Base-by-base conservation (phyloP, 2,329 filamentous ascomycete species). In the Aspergillus pseudonomiae region DNA sequence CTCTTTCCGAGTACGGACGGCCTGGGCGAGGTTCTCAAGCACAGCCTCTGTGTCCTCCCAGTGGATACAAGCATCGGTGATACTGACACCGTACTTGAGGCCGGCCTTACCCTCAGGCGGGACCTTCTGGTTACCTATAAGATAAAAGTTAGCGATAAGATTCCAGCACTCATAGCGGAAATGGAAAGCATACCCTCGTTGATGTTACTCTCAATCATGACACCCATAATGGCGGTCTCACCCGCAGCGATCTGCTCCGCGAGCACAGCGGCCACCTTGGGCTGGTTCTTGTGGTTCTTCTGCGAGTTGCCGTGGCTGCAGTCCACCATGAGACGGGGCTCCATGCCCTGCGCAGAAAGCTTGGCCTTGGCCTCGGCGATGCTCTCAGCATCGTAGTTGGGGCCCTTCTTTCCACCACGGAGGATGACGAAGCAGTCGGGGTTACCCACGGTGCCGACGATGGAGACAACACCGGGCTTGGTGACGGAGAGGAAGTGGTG, bases 131-230 rank as follows among this genome's bases (percentile, higher is more conserved):
- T 86, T 91, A 70, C 94, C 81, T 82, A 55, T 32, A 45, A 30
- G n/a, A n/a, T 46, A 46, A 48, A 39, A 52, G 59, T 66, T 62
- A 59, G 61, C 43, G 41, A 45, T 54, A 54, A 14, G 43, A 58
- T 39, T 54, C 43, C 39, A 46, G 43, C 46, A 46, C 53, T 53
- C 4, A n/a, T 45, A 24, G 9, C 34, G 30, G 50, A 53, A 24
- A 21, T 19, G 46, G 14, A 46, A 43, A 43, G 75, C 84, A 73
- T 78, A 91, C 91, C 94, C 82, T 97, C 94, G 73, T 94, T 91
- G 81, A 98, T 96, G 79, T 98, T 92, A 79, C 92, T 96, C 84
- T 99, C 95, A 74, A 99, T 96, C 95, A 99, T 99, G 64, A 98
- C 92, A 73, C 95, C 95, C 88, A 97, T 94, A 74, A 99, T 95